Evolutionary conservation across 257 asterid species (phyloP), one percentile per base, ranked within the genome.

Genomic region (Dorcoceras hygrometricum): DNA sequence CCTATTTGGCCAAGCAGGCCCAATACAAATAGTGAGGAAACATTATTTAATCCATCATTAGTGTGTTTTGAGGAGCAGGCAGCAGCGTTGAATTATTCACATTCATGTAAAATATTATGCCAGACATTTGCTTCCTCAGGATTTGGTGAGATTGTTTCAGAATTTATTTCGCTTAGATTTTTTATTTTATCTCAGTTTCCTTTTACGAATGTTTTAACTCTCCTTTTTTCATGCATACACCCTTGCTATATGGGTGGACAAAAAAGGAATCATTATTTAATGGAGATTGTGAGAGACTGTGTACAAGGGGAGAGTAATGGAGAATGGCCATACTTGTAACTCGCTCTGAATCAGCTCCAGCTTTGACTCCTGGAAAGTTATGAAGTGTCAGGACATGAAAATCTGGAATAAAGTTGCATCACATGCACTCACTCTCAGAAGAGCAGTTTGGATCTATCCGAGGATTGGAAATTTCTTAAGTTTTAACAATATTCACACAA

Each of bases 301-400:
- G 36, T 23, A 57, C 66, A 46, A 22, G 18, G 8, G 50, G 56
- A 62, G 68, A 73, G 19, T 39, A 66, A 72, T 60, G 73, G 74
- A 65, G 80, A 69, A 14, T 46, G 78, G 29, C 62, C 79, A 31
- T 77, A 94, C 99, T 81, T 78, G 81, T 81, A 90, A 65, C 76
- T 91, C 89, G 31, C 73, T 74, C 59, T 73, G 92, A 70, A 90
- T 61, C 59, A 71, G 71, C 75, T 84, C 96, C 86, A 94, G 81
- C 77, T 84, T 94, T 43, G 86, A 80, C 77, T 94, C 99, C 99
- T 94, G 91, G 75, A 71, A 79, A 76, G 63, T 66, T 57, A 68
- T 67, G 60, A 31, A 26, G 32, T 53, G 72, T 74, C 72, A 75
- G 78, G 64, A 28, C 50, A 70, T 28, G 43, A 66, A 53, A 27